Conservation (phyloP, 352 stramenopile genomes). For the Pythium grandisporangium region DNA sequence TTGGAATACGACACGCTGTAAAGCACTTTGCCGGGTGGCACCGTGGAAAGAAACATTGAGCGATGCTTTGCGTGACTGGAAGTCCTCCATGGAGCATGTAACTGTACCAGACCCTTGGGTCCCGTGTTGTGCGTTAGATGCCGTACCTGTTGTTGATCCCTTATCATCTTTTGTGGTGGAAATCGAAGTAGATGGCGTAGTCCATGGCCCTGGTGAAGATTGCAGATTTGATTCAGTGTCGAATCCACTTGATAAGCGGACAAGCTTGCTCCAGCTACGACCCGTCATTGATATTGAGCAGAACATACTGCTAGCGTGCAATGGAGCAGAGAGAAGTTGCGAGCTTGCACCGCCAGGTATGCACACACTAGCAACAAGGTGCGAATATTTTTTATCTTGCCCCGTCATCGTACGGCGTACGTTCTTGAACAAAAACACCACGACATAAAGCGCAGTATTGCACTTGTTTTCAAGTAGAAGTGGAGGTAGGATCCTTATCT, state of each 20-base stretch:
- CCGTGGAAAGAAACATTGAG: constrained; percentile 57
- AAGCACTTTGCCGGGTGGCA: constrained; percentile 23
- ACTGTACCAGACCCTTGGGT: too few relatives aligned
- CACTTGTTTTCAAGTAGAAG: constrained; percentile 78
- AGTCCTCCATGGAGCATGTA: constrained; percentile 46
- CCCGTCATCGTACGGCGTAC: constrained; percentile 37
- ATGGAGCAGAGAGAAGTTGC: constrained; percentile 56
- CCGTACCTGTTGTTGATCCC: too few relatives aligned
- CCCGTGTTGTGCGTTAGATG: too few relatives aligned
- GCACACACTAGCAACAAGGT: constrained; percentile 60
- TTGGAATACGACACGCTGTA: constrained; percentile 56
- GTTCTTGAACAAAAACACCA: constrained; percentile 80
- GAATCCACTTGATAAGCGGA: constrained; percentile 34
- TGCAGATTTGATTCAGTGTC: constrained; percentile 4
- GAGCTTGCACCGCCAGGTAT: constrained; percentile 32
- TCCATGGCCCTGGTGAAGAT: too few relatives aligned
- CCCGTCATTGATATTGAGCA: constrained; percentile 70
- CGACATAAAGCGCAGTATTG: constrained; percentile 45
- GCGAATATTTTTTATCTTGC: constrained; percentile 60
- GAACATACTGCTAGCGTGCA: constrained; percentile 70
- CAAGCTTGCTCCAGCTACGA: constrained; percentile 73
- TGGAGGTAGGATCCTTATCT: constrained; percentile 52
- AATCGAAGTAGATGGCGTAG: too few relatives aligned
- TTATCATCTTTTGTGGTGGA: too few relatives aligned
- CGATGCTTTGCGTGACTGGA: constrained; percentile 42